Base-by-base conservation (phyloP, 768 basidiomycete species). In the Macrolepiota dolichaula region DNA sequence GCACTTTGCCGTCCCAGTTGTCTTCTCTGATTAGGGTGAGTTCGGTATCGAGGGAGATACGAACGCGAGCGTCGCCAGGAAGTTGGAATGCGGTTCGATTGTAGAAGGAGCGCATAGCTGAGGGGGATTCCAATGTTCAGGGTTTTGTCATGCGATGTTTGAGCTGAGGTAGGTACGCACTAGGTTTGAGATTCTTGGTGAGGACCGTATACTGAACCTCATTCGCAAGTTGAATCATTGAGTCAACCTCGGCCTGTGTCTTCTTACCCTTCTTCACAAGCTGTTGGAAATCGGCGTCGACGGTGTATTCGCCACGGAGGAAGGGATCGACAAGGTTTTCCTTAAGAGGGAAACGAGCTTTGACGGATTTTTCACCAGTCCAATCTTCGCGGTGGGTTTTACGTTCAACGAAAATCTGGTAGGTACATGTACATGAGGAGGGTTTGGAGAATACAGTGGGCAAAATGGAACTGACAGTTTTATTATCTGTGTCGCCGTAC, bases 311-410 rank as follows among this genome's bases (percentile, higher is more conserved):
- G 17, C 97, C 97, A 22, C 82, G 79, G 42, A 97, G 74, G 79
- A 94, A 99, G 15, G 90, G 87, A 69, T 98, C 96, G 66, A 98
- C 88, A 50, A 91, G 85, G 63, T 94, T 86, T 71, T 98, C 96
- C 71, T 96, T 95, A 72, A 99, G 88, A 2, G 92, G 87, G 77
- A 98, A 98, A 11, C 96, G 91, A 13, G 95, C 92, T 74, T 98
- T 99, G 70, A 98, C 96, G 10, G 93, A 95, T 74, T 98, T 98
- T 74, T 99, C 96, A 36, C 97, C 97, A 0, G 96, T 98, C 97
- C 97, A 99, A 70, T 99, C 97, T 74, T 99, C 97, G 57, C 95
- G 85, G 71, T 99, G 91, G 0, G 91, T 94, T 74, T 94, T 94
- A 44, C 91, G 89, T 74, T 94, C 91, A 19, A 94, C 88, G 65